Percentiles rank a stretch among this genome's conserved stretches.
Conservation (phyloP, 352 stramenopile species). For the Phytopythium delawarense region DNA sequence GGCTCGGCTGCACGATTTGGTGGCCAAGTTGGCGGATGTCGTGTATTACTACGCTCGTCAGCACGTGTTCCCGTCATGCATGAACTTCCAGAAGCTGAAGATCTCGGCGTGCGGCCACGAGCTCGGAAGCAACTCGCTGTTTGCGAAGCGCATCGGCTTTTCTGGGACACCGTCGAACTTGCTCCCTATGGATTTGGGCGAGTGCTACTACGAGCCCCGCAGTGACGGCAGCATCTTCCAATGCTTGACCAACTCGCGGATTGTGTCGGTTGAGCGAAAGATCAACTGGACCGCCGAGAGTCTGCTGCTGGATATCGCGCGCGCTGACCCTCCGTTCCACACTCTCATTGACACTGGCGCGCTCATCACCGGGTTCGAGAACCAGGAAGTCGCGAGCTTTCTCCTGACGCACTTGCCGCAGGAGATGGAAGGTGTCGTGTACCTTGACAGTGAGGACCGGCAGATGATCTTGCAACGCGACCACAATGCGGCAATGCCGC, state of each 20-base stretch:
- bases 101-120: conserved; percentile 99
- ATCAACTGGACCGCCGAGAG: conserved; percentile 75
- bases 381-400: conserved; percentile 84
- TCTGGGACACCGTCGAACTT: conserved; percentile 99
- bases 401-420: conserved; percentile 69
- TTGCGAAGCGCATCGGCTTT: conserved; percentile 97
- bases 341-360: conserved; percentile 90
- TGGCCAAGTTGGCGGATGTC: conserved; percentile 91
- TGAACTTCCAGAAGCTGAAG: conserved; percentile 99
- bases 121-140: conserved; percentile 97
- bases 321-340: conserved; percentile 68
- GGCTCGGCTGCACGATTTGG: conserved; percentile 90
- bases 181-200: conserved; percentile 97
- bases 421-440: conserved; percentile 90
- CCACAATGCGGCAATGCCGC: conserved; percentile 91
- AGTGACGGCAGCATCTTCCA: conserved; percentile 99
- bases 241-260: conserved; percentile 92
- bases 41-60: conserved; percentile 98
- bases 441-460: conserved; percentile 84
- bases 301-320: conserved; percentile 77
- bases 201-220: conserved; percentile 97
- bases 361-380: conserved; percentile 89
- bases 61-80: conserved; percentile 98
- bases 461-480: conserved; percentile 93
- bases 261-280: conserved; percentile 86